These are phyloP conservation scores for Withania somnifera DNA, from an alignment of 305 asterid genomes.

Conservation along the genomic window DNA sequence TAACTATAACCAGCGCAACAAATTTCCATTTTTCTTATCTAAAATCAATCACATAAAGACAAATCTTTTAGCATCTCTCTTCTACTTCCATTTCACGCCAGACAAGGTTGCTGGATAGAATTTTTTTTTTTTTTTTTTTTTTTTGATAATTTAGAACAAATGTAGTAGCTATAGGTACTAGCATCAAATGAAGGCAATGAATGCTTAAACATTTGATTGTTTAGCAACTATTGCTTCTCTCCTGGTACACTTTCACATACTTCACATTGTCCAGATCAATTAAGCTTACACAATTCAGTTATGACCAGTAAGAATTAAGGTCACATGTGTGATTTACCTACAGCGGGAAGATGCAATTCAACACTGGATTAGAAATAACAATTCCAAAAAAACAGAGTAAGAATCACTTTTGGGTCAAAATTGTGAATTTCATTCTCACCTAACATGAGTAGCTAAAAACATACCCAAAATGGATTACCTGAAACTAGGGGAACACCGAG, in stretches of 20 bases:
- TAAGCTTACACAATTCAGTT: background rate
- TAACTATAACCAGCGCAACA: background rate
- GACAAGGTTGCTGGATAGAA: background rate
- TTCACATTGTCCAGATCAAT: too few species aligned
- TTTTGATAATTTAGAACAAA: too few species aligned
- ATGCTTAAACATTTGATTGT: background rate
- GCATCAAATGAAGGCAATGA: background rate
- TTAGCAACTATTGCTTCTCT: background rate
- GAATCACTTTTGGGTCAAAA: background rate
- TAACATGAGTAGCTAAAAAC: background rate
- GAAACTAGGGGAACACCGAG: background rate
- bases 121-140: too few species aligned
- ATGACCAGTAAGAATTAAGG: background rate
- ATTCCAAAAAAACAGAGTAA: background rate
- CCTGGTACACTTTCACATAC: background rate
- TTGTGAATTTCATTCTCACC: background rate
- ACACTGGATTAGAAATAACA: background rate
- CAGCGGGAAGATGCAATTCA: background rate
- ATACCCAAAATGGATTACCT: background rate
- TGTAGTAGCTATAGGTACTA: background rate
- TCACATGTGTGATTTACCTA: background rate
- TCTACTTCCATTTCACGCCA: background rate
- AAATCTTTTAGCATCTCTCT: background rate
- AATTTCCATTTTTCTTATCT: background rate
- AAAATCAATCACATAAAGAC: background rate